Conservation (phyloP, 768 basidiomycete species). For the Boletus sp. region DNA sequence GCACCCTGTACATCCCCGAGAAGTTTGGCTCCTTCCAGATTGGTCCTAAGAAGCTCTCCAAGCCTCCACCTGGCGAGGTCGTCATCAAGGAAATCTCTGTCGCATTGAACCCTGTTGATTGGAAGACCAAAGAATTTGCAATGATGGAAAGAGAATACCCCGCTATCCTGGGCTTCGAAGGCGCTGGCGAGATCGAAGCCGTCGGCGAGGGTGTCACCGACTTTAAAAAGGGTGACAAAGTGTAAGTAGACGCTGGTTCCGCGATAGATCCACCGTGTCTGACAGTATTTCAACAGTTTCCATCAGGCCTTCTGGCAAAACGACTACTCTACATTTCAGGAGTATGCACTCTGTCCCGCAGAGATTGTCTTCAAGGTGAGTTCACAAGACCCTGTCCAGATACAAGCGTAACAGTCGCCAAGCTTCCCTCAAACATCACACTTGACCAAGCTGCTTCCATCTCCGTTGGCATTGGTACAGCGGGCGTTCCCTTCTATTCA, state of each 20-base stretch:
- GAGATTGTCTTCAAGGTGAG: conserved; percentile 12
- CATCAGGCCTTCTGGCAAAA: background rate
- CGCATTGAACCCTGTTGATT: conserved; percentile 43
- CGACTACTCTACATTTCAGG: conserved; percentile 14
- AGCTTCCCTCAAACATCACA: conserved; percentile 29
- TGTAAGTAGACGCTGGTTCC: conserved; percentile 18
- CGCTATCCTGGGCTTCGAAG: conserved; percentile 29
- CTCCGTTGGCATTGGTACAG: conserved; percentile 15
- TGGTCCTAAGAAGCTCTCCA: conserved; percentile 17
- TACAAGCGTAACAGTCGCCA: too few species aligned
- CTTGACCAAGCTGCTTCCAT: conserved; percentile 37
- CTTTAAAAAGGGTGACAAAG: conserved; percentile 24
- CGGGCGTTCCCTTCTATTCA: too few species aligned
- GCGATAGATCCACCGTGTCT: background rate
- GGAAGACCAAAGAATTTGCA: conserved; percentile 2
- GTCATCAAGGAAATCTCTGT: conserved; percentile 39
- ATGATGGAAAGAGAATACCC: conserved; percentile 32
- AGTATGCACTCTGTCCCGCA: conserved; percentile 19
- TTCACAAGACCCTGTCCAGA: conserved; percentile 5
- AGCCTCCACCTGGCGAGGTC: conserved; percentile 38
- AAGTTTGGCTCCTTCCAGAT: background rate
- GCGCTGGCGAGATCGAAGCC: conserved; percentile 34
- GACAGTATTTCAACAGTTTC: background rate
- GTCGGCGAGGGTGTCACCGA: conserved; percentile 25
- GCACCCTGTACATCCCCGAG: background rate